Conservation (phyloP, 2,329 filamentous ascomycete species). For the Exophiala xenobiotica region DNA sequence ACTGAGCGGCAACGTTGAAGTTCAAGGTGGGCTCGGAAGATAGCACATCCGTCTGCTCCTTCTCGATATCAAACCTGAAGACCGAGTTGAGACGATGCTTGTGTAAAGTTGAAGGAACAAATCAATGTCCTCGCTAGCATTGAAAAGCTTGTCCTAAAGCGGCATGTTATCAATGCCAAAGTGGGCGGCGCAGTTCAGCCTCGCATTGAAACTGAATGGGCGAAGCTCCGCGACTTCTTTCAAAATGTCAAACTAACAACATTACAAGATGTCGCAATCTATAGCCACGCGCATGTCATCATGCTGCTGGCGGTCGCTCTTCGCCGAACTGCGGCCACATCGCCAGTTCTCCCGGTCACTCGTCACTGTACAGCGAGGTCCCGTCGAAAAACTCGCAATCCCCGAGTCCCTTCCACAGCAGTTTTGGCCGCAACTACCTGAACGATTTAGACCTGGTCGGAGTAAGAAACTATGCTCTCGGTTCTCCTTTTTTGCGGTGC, state of each 20-base stretch:
- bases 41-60: too few relatives aligned
- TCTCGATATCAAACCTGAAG: too few relatives aligned
- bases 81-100: too few relatives aligned
- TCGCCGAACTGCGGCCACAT: slow-evolving; percentile 60
- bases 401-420: slow-evolving; percentile 43
- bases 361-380: slow-evolving; percentile 49
- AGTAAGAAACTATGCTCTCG: slow-evolving; percentile 36
- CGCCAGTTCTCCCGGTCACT: slow-evolving; percentile 49
- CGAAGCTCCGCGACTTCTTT: background rate
- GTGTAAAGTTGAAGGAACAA: too few relatives aligned
- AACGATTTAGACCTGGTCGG: slow-evolving; percentile 38
- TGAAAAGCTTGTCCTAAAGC: background rate
- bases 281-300: slow-evolving; percentile 63
- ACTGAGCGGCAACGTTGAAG: too few relatives aligned
- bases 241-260: background rate
- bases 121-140: too few relatives aligned
- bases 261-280: slow-evolving; percentile 56
- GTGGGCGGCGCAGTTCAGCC: too few relatives aligned
- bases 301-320: slow-evolving; percentile 66
- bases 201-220: background rate
- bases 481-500: too few relatives aligned
- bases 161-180: too few relatives aligned
- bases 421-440: slow-evolving; percentile 45
- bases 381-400: slow-evolving; percentile 41
- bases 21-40: too few relatives aligned